Evolutionary conservation across 768 basidiomycete genomes (phyloP), one percentile per base, ranked within the genome.

Genomic region (Chalciporus sphaerocephalus): DNA sequence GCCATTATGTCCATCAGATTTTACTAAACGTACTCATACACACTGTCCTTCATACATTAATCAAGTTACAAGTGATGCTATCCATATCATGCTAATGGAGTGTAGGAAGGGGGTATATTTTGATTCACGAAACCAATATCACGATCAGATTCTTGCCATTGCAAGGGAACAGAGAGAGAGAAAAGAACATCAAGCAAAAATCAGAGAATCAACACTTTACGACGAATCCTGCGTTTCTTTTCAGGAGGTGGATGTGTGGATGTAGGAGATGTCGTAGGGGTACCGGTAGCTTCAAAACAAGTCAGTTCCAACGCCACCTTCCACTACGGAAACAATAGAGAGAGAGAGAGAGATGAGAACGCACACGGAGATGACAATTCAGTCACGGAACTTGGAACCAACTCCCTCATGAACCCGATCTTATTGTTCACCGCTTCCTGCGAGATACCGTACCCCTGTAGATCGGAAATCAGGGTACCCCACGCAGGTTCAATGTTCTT

Each of bases 401-500:
- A 51, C 30, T 61, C 64, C 49, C 52, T 62, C 48, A 71, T 68
- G 58, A 71, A 69, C 42, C 64, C 64, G 44, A 59, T 56, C 39
- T 69, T 64, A 22, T 61, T 50, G 20, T 52, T 55, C 40, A 67
- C 51, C 37, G 58, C 54, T 41, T 65, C 61, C 33, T 61, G 59
- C 21, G 60, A 57, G 50, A 70, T 62, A 41, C 69, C 69, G 39
- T 68, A 59, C 5, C 69, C 72, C 42, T 70, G 67, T n/a, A 73
- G 54, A 58, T 73, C 65, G 61, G 69, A 58, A 18, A 69, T 64
- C 38, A 75, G 63, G 38, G 71, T 67, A 30, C 68, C 72, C 81
- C 80, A 83, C 21, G 75, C 70, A 1, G 74, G 71, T 38, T 80
- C 77, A 32, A 80, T 66, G 48, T 73, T 75, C 39, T 71, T 73